A percentile compares a stretch with the other conserved stretches of the same genome.
Evolutionary conservation across 345 rosid species (phyloP).

Genomic region (Syzygium aromaticum): DNA sequence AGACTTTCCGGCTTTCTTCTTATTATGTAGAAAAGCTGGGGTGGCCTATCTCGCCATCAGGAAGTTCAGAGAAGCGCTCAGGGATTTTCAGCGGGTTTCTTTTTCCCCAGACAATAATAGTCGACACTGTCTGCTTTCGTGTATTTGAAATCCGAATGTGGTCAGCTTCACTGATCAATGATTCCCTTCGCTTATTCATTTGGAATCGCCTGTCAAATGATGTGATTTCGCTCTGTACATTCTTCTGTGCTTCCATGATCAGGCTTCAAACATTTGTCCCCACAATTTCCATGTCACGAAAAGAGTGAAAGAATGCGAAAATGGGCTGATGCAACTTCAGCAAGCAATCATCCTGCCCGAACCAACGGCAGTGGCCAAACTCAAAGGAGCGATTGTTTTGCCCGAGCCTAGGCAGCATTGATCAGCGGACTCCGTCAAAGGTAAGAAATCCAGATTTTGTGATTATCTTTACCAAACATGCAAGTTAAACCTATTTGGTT

Average conservation of each 20-base stretch:
- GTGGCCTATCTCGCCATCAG: background rate
- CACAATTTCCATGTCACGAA: background rate
- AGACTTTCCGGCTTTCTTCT: background rate
- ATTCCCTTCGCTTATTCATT: background rate
- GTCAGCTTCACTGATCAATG: background rate
- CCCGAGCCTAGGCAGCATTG: background rate
- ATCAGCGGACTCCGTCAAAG: background rate
- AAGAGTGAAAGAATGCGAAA: slow-evolving; percentile 1
- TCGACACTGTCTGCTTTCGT: background rate
- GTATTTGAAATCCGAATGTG: background rate
- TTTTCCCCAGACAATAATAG: background rate
- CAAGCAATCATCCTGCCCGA: background rate
- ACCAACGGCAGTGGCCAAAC: background rate
- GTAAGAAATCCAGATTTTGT: background rate
- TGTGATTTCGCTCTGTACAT: background rate
- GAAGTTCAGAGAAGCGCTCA: background rate
- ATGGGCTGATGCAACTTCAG: background rate
- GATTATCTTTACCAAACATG: background rate
- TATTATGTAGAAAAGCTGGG: background rate
- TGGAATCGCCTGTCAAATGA: background rate
- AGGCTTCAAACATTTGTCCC: background rate
- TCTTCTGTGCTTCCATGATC: background rate
- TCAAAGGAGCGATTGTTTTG: background rate
- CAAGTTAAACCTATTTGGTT: background rate
- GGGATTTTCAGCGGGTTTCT: slow-evolving; percentile 1